Conservation (phyloP, 371 early-diverging fungal species). For the Rhizomucor pusillus region DNA sequence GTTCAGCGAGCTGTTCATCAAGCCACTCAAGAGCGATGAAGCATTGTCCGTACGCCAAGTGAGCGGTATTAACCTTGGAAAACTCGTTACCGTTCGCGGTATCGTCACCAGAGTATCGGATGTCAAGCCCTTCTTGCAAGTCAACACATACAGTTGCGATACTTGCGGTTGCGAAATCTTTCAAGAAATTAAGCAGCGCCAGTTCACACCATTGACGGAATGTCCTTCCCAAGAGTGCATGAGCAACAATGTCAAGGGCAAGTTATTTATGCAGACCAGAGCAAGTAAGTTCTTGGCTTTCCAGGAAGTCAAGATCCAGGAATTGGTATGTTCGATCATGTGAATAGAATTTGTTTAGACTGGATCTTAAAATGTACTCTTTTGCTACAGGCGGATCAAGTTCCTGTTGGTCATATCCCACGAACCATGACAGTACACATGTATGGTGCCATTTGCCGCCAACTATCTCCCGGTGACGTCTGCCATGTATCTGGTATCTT, state of each 20-base stretch:
- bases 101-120: conserved; percentile 97
- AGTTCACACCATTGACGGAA: conserved; percentile 86
- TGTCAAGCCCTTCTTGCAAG: conserved; percentile 92
- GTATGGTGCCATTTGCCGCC: conserved; percentile 81
- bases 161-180: conserved; percentile 97
- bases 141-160: conserved; percentile 96
- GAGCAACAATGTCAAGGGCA: conserved; percentile 82
- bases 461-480: conserved; percentile 90
- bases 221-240: conserved; percentile 89
- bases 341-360: not conserved
- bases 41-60: conserved; percentile 88
- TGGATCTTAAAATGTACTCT: not conserved
- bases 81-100: conserved; percentile 89
- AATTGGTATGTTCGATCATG: conserved; percentile 62
- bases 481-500: conserved; percentile 91
- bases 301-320: conserved; percentile 96
- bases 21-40: conserved; percentile 63
- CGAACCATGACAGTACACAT: conserved; percentile 92
- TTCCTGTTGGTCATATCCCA: conserved; percentile 98
- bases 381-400: conserved; percentile 84
- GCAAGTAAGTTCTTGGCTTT: conserved; percentile 94
- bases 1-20: conserved; percentile 84
- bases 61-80: conserved; percentile 83
- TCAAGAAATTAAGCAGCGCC: conserved; percentile 87
- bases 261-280: conserved; percentile 91